phyloP scores from a whole-genome alignment of 2,329 filamentous ascomycete species.

The Pseudogymnoascus sp. region DNA sequence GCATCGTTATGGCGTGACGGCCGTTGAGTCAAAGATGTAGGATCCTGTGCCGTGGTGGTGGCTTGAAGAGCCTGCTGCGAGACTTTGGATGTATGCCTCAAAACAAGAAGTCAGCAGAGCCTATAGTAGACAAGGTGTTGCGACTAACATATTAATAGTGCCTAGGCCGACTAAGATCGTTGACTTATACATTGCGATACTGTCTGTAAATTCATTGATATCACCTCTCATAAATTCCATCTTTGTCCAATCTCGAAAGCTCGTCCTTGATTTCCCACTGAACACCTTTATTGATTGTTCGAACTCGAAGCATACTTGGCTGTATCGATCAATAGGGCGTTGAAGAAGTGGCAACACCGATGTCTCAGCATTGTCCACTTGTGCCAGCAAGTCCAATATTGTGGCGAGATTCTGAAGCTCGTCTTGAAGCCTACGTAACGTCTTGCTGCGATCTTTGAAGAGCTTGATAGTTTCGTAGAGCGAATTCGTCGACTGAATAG shows the following conservation, averaged over 20 bases:
- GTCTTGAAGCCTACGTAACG: constrained; percentile 26
- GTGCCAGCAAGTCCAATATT: constrained; percentile 27
- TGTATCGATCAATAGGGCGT: constrained; percentile 31
- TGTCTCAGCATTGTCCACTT: constrained; percentile 19
- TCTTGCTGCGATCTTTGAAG: constrained; percentile 30
- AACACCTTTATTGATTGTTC: constrained; percentile 31
- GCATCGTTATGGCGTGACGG: no score
- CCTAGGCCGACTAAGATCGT: constrained; percentile 32
- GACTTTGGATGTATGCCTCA: constrained; percentile 28
- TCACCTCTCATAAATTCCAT: constrained; percentile 34
- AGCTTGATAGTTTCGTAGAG: constrained; percentile 29
- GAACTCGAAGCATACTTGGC: constrained; percentile 30
- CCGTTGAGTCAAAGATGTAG: no score
- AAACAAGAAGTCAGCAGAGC: constrained; percentile 19
- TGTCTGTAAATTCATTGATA: constrained; percentile 33
- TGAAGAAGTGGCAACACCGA: constrained; percentile 27
- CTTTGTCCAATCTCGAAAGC: constrained; percentile 33
- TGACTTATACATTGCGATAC: constrained; percentile 31
- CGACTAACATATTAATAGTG: constrained; percentile 30
- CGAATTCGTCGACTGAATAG: constrained; percentile 28
- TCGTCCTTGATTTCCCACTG: constrained; percentile 26
- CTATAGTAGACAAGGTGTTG: constrained; percentile 10
- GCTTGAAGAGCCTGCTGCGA: constrained; percentile 27
- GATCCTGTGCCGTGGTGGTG: no score
- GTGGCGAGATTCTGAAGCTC: constrained; percentile 28